A percentile compares a stretch with the other conserved stretches of the same genome.
These are phyloP conservation scores for Babesia bigemina DNA, from an alignment of 169 alveolate genomes.

Conservation along the genomic window DNA sequence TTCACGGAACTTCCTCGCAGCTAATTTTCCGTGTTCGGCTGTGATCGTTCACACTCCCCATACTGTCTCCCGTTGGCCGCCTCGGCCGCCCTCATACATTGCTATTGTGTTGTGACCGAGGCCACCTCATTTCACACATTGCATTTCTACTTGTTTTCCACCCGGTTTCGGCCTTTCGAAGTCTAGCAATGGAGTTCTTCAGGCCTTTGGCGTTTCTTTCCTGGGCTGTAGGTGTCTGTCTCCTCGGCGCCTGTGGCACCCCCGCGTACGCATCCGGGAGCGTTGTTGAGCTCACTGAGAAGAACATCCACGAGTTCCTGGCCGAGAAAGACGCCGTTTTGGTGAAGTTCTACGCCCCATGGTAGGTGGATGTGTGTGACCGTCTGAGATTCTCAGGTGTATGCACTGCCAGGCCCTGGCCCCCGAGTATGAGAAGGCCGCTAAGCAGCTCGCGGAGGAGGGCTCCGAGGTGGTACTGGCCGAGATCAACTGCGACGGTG, in stretches of 20 bases:
- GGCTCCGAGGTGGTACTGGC: constrained; percentile 84
- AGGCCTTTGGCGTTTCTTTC: constrained; percentile 3
- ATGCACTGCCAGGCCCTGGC: constrained; percentile 92
- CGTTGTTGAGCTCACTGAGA: constrained; percentile 81
- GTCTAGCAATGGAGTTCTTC: constrained; percentile 3
- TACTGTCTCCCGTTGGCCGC: constrained; percentile 24
- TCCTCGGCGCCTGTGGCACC: constrained; percentile 19
- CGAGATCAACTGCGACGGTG: constrained; percentile 87
- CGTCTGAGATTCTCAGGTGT: constrained; percentile 63
- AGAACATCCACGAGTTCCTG: constrained; percentile 79
- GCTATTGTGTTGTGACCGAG: neutral
- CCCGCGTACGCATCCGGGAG: constrained; percentile 63
- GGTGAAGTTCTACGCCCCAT: constrained; percentile 91
- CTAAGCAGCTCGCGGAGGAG: constrained; percentile 77
- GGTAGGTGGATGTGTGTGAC: constrained; percentile 54
- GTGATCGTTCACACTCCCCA: constrained; percentile 28
- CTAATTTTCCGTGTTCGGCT: too few species aligned
- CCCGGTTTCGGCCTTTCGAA: neutral
- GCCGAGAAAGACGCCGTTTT: constrained; percentile 72
- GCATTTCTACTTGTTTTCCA: neutral
- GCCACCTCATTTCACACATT: neutral
- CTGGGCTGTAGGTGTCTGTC: constrained; percentile 4
- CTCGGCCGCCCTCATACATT: constrained; percentile 1
- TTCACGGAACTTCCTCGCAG: neutral
- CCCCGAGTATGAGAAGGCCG: constrained; percentile 93